These are phyloP conservation scores for Arthrinium puccinioides DNA, from an alignment of 2,329 filamentous ascomycete genomes.

Conservation along the genomic window DNA sequence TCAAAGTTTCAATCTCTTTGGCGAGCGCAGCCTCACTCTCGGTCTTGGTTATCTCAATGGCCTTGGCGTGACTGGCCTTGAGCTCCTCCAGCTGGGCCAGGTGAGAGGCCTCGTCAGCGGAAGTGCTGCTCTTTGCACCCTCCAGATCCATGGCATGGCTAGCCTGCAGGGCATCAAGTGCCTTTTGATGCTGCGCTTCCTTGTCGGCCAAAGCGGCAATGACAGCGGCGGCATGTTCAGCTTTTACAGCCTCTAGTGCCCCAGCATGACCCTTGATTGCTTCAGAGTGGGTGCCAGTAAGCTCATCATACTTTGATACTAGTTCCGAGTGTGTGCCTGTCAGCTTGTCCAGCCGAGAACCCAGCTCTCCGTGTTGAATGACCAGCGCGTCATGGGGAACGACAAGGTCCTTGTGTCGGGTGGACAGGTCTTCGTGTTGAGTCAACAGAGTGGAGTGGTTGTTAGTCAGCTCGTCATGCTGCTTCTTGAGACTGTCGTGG, in stretches of 20 bases:
- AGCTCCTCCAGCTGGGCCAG: conserved; percentile 44
- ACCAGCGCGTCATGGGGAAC: conserved; percentile 18
- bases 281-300: conserved; percentile 13
- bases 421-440: conserved; percentile 8
- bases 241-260: conserved; percentile 14
- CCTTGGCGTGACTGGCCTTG: conserved; percentile 45
- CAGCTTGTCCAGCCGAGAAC: conserved; percentile 15
- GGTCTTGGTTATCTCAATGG: conserved; percentile 35
- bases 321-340: conserved; percentile 14
- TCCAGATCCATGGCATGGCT: conserved; percentile 54
- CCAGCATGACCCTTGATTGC: conserved; percentile 28
- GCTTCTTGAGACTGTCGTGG: conserved; percentile 37
- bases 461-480: conserved; percentile 17
- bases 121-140: conserved; percentile 43
- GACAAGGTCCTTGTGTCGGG: conserved; percentile 14
- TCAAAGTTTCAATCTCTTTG: conserved; percentile 27
- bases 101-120: conserved; percentile 40
- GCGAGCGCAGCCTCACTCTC: conserved; percentile 32
- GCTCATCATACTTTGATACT: conserved; percentile 4
- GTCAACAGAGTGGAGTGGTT: conserved; percentile 13
- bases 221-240: conserved; percentile 32
- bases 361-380: conserved; percentile 12
- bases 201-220: conserved; percentile 41
- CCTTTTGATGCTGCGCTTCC: conserved; percentile 45
- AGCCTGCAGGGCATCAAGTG: conserved; percentile 46